These are phyloP conservation scores for Pelargonium cotyledonis DNA, from an alignment of 441 rosid genomes.

Conservation along the genomic window DNA sequence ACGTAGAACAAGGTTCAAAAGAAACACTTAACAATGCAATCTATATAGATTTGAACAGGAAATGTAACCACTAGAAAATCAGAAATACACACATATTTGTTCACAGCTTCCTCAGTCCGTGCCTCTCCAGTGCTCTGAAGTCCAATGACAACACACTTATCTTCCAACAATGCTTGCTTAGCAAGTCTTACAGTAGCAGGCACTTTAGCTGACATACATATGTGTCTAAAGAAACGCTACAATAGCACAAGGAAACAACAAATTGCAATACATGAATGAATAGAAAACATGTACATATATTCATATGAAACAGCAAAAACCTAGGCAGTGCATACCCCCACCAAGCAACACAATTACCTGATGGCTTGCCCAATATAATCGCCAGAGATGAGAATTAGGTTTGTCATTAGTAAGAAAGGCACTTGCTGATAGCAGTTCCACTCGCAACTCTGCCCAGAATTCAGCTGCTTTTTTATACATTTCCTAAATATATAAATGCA, in stretches of 20 bases:
- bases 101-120: conserved; percentile 96
- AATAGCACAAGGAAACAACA: conserved; percentile 26
- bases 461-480: conserved; percentile 94
- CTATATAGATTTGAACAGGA: conserved; percentile 15
- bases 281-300: conserved; percentile 2
- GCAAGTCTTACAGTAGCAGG: conserved; percentile 89
- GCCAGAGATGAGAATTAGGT: conserved; percentile 86
- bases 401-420: conserved; percentile 76
- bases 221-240: conserved; percentile 97
- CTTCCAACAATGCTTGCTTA: conserved; percentile 61
- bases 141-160: conserved; percentile 94
- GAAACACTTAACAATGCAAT: conserved; percentile 11
- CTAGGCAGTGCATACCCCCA: conserved; percentile 14
- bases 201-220: conserved; percentile 99
- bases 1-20: conserved; percentile 15
- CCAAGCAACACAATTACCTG: conserved; percentile 54
- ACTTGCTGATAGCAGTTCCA: conserved; percentile 89
- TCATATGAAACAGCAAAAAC: conserved; percentile 2
- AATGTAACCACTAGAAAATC: conserved; percentile 17
- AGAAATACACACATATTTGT: conserved; percentile 73
- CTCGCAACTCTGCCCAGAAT: conserved; percentile 98
- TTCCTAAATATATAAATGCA: conserved; percentile 36
- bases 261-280: conserved; percentile 12
- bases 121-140: conserved; percentile 99
- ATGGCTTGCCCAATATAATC: conserved; percentile 98